phyloP scores from a whole-genome alignment of 495 filamentous ascomycete genomes.

The Beverwykella pulmonaria region DNA sequence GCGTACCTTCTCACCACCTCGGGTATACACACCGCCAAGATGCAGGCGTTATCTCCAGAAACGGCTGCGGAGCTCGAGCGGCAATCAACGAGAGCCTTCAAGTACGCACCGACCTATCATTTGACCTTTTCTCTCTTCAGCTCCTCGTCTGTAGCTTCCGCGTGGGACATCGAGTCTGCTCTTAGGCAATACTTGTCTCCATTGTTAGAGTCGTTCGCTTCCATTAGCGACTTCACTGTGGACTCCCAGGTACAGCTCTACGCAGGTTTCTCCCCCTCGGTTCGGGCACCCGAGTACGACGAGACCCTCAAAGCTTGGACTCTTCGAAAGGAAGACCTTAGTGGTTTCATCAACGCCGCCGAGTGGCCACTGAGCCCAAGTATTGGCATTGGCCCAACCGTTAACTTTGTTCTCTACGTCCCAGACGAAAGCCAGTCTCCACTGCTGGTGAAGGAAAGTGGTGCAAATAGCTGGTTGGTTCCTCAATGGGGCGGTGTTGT shows the following conservation, averaged over 20 bases:
- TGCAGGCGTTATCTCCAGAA: constrained; percentile 50
- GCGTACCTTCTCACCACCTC: constrained; percentile 68
- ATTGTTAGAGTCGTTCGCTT: constrained; percentile 71
- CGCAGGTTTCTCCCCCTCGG: constrained; percentile 74
- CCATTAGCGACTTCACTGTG: constrained; percentile 93
- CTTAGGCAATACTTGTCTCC: constrained; percentile 81
- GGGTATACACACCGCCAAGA: constrained; percentile 19
- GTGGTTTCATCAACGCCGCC: constrained; percentile 93
- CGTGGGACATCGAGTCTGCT: constrained; percentile 88
- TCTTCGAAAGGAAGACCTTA: constrained; percentile 82
- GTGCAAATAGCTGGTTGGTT: constrained; percentile 87
- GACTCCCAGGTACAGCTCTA: constrained; percentile 96
- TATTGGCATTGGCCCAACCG: constrained; percentile 86
- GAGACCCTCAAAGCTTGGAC: constrained; percentile 60
- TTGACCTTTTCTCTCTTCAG: constrained; percentile 95
- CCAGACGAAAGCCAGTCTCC: constrained; percentile 63
- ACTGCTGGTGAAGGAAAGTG: constrained; percentile 67
- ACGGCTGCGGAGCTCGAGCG: constrained; percentile 57
- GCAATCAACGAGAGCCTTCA: constrained; percentile 77
- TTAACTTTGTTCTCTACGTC: constrained; percentile 94
- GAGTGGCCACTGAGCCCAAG: constrained; percentile 97
- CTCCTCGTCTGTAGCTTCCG: constrained; percentile 71
- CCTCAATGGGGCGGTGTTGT: constrained; percentile 96
- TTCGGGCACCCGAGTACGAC: constrained; percentile 61
- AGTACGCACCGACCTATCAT: constrained; percentile 93